phyloP scores from a whole-genome alignment of 192 early-diverging fungal species.

The Rhizophagus sp. region DNA sequence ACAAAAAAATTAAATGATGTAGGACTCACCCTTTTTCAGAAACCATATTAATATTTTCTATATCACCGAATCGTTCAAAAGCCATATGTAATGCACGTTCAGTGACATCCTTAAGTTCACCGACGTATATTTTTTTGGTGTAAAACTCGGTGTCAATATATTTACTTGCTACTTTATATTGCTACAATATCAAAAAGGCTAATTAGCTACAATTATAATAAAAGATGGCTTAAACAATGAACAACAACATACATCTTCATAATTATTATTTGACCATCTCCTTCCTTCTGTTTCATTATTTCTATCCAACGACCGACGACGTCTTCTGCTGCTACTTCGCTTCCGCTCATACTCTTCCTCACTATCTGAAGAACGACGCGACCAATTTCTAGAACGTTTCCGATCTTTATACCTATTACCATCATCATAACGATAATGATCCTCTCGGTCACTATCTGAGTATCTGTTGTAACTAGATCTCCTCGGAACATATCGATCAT shows the following conservation, averaged over 20 bases:
- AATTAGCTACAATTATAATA: neutral
- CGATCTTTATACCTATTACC: neutral
- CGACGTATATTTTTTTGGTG: conserved; percentile 43
- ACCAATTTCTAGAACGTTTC: conserved; percentile 13
- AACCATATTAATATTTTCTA: conserved; percentile 36
- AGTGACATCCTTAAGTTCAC: conserved; percentile 38
- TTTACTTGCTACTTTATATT: conserved; percentile 36
- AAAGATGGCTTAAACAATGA: neutral
- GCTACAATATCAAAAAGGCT: conserved; percentile 28
- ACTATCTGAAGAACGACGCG: conserved; percentile 18
- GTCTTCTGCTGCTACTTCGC: neutral
- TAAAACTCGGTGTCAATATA: conserved; percentile 48
- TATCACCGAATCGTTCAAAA: conserved; percentile 39
- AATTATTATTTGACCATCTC: neutral
- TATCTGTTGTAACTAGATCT: conserved; percentile 6
- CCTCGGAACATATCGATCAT: conserved; percentile 18
- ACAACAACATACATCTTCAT: neutral
- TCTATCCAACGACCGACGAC: neutral
- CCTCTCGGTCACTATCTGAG: conserved; percentile 7
- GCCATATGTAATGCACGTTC: conserved; percentile 33
- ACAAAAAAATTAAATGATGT: neutral
- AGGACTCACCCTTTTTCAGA: conserved; percentile 41
- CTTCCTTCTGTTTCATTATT: neutral
- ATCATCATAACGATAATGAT: neutral
- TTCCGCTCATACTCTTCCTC: neutral